phyloP scores from a whole-genome alignment of 257 asterid genomes.

The Agastache rugosa region DNA sequence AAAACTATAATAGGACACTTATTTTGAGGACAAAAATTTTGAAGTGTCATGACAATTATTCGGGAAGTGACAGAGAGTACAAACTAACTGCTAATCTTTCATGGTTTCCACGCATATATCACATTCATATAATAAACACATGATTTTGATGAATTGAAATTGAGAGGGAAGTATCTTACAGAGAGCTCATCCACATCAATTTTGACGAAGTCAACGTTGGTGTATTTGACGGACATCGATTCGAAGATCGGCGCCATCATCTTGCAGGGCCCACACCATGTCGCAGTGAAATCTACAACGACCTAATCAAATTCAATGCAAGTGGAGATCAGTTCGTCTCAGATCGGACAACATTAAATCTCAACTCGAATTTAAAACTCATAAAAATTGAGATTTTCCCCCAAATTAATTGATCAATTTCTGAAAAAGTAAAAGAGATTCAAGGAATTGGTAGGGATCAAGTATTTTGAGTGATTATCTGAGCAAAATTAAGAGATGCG shows the following conservation, averaged over 20 bases:
- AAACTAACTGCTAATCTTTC: too few relatives aligned
- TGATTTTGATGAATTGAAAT: constrained; percentile 9
- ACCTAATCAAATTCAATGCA: constrained; percentile 46
- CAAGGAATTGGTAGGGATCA: too few relatives aligned
- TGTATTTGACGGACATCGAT: constrained; percentile 57
- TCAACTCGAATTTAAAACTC: background rate
- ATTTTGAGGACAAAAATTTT: too few relatives aligned
- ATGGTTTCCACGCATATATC: background rate
- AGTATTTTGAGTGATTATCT: too few relatives aligned
- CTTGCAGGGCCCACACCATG: constrained; percentile 98
- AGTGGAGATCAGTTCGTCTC: background rate
- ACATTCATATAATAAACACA: background rate
- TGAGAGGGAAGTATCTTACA: constrained; percentile 43
- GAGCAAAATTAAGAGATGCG: background rate
- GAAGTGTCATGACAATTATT: too few relatives aligned
- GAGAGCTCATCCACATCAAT: constrained; percentile 86
- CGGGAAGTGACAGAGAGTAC: too few relatives aligned
- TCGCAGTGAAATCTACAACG: constrained; percentile 85
- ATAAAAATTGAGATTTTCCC: background rate
- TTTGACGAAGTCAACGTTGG: constrained; percentile 79
- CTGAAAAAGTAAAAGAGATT: background rate
- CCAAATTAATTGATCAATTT: background rate
- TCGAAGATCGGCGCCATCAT: constrained; percentile 71
- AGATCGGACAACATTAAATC: constrained; percentile 32
- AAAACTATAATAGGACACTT: too few relatives aligned